Percentiles rank a stretch among this genome's conserved stretches.
These are phyloP conservation scores for Erysimum cheiranthoides DNA, from an alignment of 345 rosid species.

Conservation along the genomic window DNA sequence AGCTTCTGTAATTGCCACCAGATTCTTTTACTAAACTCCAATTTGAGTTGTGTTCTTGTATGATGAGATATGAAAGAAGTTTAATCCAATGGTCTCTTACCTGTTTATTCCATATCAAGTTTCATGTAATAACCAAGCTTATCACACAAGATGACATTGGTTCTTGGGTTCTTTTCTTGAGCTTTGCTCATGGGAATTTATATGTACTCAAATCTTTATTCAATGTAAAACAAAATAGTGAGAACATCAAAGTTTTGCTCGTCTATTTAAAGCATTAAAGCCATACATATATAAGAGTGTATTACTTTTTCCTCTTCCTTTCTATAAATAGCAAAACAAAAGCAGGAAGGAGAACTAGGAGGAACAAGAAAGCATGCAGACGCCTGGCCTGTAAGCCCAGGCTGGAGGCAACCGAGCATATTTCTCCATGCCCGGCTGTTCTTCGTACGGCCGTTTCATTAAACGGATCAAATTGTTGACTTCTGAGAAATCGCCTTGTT, in stretches of 20 bases:
- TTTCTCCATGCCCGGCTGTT: slow-evolving; percentile 96
- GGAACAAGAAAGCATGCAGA: slow-evolving; percentile 97
- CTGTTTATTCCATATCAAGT: not conserved
- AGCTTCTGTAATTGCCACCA: slow-evolving; percentile 3
- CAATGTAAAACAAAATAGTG: slow-evolving; percentile 22
- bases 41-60: slow-evolving; percentile 8
- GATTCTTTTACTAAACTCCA: not conserved
- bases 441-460: slow-evolving; percentile 80
- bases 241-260: not conserved
- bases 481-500: slow-evolving; percentile 81
- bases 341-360: slow-evolving; percentile 53
- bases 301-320: slow-evolving; percentile 19
- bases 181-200: slow-evolving; percentile 13
- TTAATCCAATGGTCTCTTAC: not conserved
- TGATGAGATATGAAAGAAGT: slow-evolving; percentile 27
- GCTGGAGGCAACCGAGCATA: slow-evolving; percentile 97
- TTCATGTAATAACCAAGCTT: not conserved
- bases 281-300: slow-evolving; percentile 23
- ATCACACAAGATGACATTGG: not conserved
- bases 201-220: slow-evolving; percentile 33
- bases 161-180: not conserved
- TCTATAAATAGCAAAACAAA: slow-evolving; percentile 31
- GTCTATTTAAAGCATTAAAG: slow-evolving; percentile 35
- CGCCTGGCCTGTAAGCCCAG: slow-evolving; percentile 98
- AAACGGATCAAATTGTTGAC: slow-evolving; percentile 77